phyloP scores from a whole-genome alignment of 768 basidiomycete genomes.

The Macrolepiota fuliginosa region DNA sequence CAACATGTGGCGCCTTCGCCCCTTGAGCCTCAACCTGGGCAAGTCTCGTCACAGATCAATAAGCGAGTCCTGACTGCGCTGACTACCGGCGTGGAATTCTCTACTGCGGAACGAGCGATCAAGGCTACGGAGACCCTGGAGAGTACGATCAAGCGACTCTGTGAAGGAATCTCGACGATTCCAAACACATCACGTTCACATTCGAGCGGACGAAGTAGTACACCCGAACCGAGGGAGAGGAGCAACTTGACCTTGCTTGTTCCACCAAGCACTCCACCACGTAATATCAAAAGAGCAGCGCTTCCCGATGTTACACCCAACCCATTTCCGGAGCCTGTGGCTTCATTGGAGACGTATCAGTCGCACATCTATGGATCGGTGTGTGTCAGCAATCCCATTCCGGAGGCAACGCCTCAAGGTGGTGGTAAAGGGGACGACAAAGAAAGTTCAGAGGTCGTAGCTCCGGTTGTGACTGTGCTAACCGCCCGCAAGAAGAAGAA shows the following conservation, averaged over 20 bases:
- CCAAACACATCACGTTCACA: slow-evolving; percentile 15
- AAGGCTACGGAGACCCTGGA: slow-evolving; percentile 74
- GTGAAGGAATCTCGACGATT: slow-evolving; percentile 54
- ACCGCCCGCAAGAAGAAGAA: slow-evolving; percentile 59
- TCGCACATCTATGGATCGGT: slow-evolving; percentile 59
- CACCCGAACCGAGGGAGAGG: slow-evolving; percentile 35
- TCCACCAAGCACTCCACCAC: slow-evolving; percentile 52
- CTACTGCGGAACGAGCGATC: slow-evolving; percentile 57
- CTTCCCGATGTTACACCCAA: slow-evolving; percentile 58
- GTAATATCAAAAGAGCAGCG: slow-evolving; percentile 19
- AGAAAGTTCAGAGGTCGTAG: slow-evolving; percentile 8
- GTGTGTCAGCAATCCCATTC: slow-evolving; percentile 46
- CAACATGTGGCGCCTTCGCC: slow-evolving; percentile 30
- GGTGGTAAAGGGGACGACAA: slow-evolving; percentile 4
- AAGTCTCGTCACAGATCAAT: slow-evolving; percentile 64
- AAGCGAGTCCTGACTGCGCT: slow-evolving; percentile 70
- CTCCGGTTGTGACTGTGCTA: slow-evolving; percentile 50
- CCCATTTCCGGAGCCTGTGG: slow-evolving; percentile 63
- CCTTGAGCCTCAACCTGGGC: slow-evolving; percentile 52
- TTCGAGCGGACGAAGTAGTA: slow-evolving; percentile 27
- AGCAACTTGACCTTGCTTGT: slow-evolving; percentile 26
- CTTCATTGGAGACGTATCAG: slow-evolving; percentile 59
- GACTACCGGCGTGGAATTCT: slow-evolving; percentile 77
- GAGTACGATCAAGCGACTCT: slow-evolving; percentile 64
- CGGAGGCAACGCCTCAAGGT: slow-evolving; percentile 12